These are phyloP conservation scores for Didymella arachidicola DNA, from an alignment of 2,329 filamentous ascomycete genomes.

Conservation along the genomic window DNA sequence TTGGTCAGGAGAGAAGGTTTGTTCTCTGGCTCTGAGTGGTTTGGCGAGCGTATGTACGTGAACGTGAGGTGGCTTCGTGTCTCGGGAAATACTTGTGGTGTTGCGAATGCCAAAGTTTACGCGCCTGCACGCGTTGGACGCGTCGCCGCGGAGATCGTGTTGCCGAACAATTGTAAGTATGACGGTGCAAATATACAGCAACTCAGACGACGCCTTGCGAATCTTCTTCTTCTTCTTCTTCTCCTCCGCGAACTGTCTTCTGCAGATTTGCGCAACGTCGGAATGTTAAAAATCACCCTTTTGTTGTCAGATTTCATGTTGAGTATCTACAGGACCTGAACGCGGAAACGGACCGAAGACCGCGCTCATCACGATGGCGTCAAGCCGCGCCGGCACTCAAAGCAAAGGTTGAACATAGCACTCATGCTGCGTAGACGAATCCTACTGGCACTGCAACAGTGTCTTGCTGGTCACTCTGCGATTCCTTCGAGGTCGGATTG, in stretches of 20 bases:
- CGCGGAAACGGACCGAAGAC: constrained; percentile 5
- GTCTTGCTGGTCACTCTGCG: not conserved
- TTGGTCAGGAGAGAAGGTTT: no score
- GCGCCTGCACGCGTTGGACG: constrained; percentile 21
- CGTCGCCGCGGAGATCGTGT: constrained; percentile 18
- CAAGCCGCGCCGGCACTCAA: not conserved
- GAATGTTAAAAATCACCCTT: no score
- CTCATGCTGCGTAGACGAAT: not conserved
- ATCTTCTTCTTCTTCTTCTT: not conserved
- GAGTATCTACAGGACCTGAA: not conserved
- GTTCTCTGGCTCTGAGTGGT: no score
- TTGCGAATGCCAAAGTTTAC: constrained; percentile 3
- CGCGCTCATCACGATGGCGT: not conserved
- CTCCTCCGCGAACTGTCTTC: not conserved
- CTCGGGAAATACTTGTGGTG: not conserved
- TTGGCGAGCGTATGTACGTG: no score
- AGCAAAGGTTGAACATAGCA: not conserved
- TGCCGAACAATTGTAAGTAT: constrained; percentile 6
- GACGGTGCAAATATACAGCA: not conserved
- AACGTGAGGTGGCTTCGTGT: no score
- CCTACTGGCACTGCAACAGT: not conserved
- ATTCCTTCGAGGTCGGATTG: not conserved
- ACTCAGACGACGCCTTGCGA: not conserved
- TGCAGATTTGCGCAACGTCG: no score
- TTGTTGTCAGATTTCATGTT: not conserved